Base-by-base conservation (phyloP, 2,329 filamentous ascomycete species). In the Penicillium sp. region DNA sequence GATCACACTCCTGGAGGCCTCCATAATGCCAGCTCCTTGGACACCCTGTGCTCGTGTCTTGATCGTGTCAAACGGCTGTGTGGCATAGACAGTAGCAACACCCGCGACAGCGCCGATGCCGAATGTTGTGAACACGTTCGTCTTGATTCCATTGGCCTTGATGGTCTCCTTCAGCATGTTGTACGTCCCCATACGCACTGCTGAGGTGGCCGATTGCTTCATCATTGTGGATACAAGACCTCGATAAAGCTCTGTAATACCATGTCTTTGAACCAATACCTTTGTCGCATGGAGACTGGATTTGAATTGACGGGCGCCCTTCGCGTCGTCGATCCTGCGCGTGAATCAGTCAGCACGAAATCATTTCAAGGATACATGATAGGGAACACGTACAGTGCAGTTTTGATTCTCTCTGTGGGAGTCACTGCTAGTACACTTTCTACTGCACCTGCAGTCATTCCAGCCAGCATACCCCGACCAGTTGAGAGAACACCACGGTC, bases 401-500 rank as follows among this genome's bases (percentile, higher is more conserved):
- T 89, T 68, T 89, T 89, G 65, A 89, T 83, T 15, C 86, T 78
- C 64, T 89, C 86, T 0, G 84, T 87, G 0, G 86, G 86, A 2
- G 86, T 89, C 1, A 89, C 86, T 1, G 85, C 85, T n/a, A 82
- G 79, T 0, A 86, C 76, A 52, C 80, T 84, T 18, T 86, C 85
- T 0, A 86, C 79, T 0, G 85, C 79, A 0, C 86, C 86, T 0
- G 84, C 82, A 1, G 78, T 73, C 83, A 88, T 87, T 8, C 86
- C 86, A 5, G 85, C 85, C 0, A 83, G 65, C n/a, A 89, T 77
- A 37, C 83, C 86, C 2, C 81, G 73, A 0, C 76, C 64, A 0
- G 85, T 80, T 0, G 82, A 82, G 7, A 88, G 69, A 1, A 77
- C 80, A 0, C 84, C 85, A 1, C 81, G 82, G 6, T 84, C 79